phyloP scores from a whole-genome alignment of 2,329 filamentous ascomycete species.

The Epichloe aotearoae region DNA sequence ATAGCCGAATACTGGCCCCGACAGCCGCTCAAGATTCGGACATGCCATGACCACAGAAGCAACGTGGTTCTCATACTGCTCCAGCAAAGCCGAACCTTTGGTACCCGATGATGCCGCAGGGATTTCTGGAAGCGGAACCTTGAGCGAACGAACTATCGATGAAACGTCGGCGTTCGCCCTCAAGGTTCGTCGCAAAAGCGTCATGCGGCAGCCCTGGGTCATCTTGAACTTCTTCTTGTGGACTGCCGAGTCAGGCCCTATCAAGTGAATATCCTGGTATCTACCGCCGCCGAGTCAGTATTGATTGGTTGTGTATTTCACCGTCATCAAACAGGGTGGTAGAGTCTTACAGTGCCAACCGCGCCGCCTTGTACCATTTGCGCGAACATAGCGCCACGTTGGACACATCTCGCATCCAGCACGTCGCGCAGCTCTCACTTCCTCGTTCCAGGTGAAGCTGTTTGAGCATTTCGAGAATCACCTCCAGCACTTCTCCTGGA shows the following conservation, averaged over 20 bases:
- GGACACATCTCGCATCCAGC: conserved; percentile 49
- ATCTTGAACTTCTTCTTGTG: conserved; percentile 47
- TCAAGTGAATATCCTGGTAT: conserved; percentile 45
- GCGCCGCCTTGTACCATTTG: conserved; percentile 39
- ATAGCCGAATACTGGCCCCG: conserved; percentile 40
- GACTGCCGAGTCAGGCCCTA: conserved; percentile 40
- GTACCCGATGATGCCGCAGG: conserved; percentile 17
- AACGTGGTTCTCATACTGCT: conserved; percentile 43
- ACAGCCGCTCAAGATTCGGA: conserved; percentile 47
- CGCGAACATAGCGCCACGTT: conserved; percentile 35
- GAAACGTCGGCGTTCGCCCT: conserved; percentile 39
- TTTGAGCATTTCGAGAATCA: conserved; percentile 42
- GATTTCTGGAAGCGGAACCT: conserved; percentile 34
- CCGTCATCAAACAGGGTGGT: background rate
- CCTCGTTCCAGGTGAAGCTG: conserved; percentile 33
- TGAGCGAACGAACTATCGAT: conserved; percentile 40
- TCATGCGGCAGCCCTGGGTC: conserved; percentile 36
- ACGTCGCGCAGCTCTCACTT: conserved; percentile 46
- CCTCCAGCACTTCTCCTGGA: conserved; percentile 44
- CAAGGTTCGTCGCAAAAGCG: conserved; percentile 44
- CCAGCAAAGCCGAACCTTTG: conserved; percentile 21
- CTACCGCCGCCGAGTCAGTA: conserved; percentile 15
- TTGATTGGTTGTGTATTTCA: no score
- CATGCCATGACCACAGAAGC: conserved; percentile 51
- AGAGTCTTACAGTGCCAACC: conserved; percentile 33